phyloP scores from a whole-genome alignment of 2,329 filamentous ascomycete species.

The Bimuria novae-zelandiae region DNA sequence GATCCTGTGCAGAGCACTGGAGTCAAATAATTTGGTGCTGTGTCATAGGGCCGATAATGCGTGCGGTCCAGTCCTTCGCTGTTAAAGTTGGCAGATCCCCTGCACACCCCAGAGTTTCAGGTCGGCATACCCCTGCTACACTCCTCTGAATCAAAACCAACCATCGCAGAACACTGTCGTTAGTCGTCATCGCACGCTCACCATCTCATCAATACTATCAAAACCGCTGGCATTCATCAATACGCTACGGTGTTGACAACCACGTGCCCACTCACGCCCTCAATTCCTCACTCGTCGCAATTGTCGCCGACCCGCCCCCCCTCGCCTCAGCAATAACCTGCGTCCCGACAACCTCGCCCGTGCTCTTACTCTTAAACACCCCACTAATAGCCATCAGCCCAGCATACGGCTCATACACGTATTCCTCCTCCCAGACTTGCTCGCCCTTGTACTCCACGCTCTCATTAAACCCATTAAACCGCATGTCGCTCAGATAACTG shows the following conservation, averaged over 20 bases:
- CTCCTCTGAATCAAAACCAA: too few species aligned
- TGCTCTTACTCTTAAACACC: slow-evolving; percentile 55
- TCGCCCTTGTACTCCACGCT: slow-evolving; percentile 48
- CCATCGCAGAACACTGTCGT: too few species aligned
- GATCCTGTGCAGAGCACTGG: too few species aligned
- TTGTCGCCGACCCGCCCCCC: slow-evolving; percentile 58
- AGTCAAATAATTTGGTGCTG: neutral
- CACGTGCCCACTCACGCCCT: slow-evolving; percentile 12
- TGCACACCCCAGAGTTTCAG: neutral
- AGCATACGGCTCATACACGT: slow-evolving; percentile 58
- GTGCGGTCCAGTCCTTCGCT: neutral
- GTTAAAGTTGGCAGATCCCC: neutral
- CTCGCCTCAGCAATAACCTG: slow-evolving; percentile 58
- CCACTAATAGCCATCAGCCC: slow-evolving; percentile 52
- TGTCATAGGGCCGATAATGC: neutral
- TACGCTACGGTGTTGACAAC: neutral
- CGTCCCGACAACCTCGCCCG: slow-evolving; percentile 56
- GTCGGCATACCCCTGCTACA: neutral
- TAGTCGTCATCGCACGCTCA: too few species aligned
- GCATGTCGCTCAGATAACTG: slow-evolving; percentile 58
- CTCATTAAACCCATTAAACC: slow-evolving; percentile 57
- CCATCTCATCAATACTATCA: too few species aligned
- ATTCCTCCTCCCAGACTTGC: slow-evolving; percentile 57
- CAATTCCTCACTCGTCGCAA: slow-evolving; percentile 44
- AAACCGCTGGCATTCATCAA: slow-evolving; percentile 4